Percentiles rank a stretch among this genome's conserved stretches.
These are phyloP conservation scores for Fusarium brevicatenulatum DNA, from an alignment of 2,329 filamentous ascomycete genomes.

Conservation along the genomic window DNA sequence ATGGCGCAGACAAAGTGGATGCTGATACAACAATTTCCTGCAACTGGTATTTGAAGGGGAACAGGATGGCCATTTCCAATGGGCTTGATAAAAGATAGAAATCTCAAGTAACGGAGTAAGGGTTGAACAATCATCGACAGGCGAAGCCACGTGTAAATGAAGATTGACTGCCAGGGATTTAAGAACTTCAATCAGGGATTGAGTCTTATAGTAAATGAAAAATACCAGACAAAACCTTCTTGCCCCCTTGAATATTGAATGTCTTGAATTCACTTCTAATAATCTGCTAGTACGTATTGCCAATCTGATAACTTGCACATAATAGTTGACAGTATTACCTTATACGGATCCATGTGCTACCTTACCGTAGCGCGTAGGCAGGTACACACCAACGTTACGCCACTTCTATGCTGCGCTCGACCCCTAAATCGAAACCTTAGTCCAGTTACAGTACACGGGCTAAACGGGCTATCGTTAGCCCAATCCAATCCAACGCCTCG, in stretches of 20 bases:
- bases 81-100: neutral
- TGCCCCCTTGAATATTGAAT: slow-evolving; percentile 8
- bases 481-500: slow-evolving; percentile 19
- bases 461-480: slow-evolving; percentile 2
- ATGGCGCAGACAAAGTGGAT: neutral
- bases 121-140: neutral
- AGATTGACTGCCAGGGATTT: neutral
- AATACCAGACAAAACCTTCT: neutral
- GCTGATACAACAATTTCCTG: neutral
- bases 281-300: neutral
- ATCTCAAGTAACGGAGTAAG: neutral
- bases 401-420: slow-evolving; percentile 13
- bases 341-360: neutral
- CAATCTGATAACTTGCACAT: neutral
- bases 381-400: slow-evolving; percentile 8
- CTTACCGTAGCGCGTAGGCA: neutral
- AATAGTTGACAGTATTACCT: slow-evolving; percentile 1
- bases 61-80: neutral
- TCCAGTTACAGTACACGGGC: slow-evolving; percentile 2
- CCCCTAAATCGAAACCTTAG: slow-evolving; percentile 31
- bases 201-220: neutral
- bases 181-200: neutral
- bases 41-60: neutral
- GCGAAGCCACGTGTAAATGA: slow-evolving; percentile 13
- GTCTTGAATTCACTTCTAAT: slow-evolving; percentile 1